phyloP scores from a whole-genome alignment of 495 filamentous ascomycete genomes.

The Sporormia fimetaria region DNA sequence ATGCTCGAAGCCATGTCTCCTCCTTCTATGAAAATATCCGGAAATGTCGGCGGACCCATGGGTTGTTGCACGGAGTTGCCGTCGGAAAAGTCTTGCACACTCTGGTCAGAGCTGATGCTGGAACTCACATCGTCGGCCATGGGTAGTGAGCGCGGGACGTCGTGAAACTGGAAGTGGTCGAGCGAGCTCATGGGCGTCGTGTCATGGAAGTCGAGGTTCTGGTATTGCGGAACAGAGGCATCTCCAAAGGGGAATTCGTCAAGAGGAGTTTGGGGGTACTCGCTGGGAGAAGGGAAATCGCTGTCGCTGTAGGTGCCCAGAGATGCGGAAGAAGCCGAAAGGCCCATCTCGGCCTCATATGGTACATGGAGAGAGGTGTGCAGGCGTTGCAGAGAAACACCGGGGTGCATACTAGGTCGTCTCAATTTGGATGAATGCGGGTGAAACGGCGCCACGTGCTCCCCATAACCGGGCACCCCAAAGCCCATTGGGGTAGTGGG shows the following conservation, averaged over 20 bases:
- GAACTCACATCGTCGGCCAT: slow-evolving; percentile 31
- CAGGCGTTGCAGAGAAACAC: slow-evolving; percentile 34
- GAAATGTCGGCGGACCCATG: slow-evolving; percentile 16
- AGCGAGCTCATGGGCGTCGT: slow-evolving; percentile 22
- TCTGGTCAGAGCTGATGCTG: slow-evolving; percentile 31
- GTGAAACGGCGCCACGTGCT: slow-evolving; percentile 27
- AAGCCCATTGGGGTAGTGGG: slow-evolving; percentile 24
- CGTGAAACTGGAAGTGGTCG: slow-evolving; percentile 23
- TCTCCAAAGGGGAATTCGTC: slow-evolving; percentile 27
- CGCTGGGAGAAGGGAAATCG: slow-evolving; percentile 36
- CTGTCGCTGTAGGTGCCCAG: slow-evolving; percentile 37
- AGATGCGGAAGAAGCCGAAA: slow-evolving; percentile 36
- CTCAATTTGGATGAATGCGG: slow-evolving; percentile 24
- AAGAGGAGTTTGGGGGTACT: slow-evolving; percentile 32
- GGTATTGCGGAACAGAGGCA: slow-evolving; percentile 21
- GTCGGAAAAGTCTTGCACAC: slow-evolving; percentile 27
- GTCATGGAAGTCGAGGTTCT: slow-evolving; percentile 15
- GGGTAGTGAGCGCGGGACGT: slow-evolving; percentile 23
- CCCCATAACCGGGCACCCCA: slow-evolving; percentile 27
- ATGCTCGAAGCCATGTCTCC: slow-evolving; percentile 17
- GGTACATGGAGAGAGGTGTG: slow-evolving; percentile 32
- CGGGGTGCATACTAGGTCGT: slow-evolving; percentile 18
- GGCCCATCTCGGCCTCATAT: slow-evolving; percentile 31
- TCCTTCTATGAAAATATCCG: slow-evolving; percentile 23
- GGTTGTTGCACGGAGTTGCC: slow-evolving; percentile 10